These are phyloP conservation scores for Syncephalastrum monosporum DNA, from an alignment of 371 early-diverging fungal species.

Conservation along the genomic window DNA sequence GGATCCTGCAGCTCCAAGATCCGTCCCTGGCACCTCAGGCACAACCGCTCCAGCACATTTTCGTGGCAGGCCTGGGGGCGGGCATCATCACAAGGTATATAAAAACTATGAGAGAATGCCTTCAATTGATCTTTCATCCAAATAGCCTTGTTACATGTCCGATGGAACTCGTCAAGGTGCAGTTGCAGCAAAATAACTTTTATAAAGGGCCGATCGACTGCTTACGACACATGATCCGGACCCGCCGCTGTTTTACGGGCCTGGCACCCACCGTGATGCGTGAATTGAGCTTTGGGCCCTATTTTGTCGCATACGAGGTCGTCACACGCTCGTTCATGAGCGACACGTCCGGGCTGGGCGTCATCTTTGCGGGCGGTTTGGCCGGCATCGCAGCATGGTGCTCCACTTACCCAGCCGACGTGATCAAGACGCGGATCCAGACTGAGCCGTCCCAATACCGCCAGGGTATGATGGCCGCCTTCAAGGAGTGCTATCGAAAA, in stretches of 20 bases:
- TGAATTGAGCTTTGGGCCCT: constrained; percentile 78
- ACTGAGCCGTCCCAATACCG: constrained; percentile 57
- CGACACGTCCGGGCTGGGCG: constrained; percentile 34
- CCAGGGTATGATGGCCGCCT: constrained; percentile 48
- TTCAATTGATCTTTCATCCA: neutral
- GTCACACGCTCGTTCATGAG: constrained; percentile 42
- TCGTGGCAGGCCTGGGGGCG: constrained; percentile 64
- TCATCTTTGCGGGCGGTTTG: constrained; percentile 72
- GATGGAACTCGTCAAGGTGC: constrained; percentile 70
- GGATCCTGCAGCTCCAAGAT: constrained; percentile 51
- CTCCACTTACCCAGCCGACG: constrained; percentile 63
- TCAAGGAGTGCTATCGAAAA: constrained; percentile 47
- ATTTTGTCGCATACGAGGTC: constrained; percentile 73
- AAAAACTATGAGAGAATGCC: neutral
- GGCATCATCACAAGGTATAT: constrained; percentile 61
- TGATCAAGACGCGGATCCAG: constrained; percentile 80
- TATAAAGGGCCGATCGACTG: constrained; percentile 60
- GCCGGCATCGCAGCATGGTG: constrained; percentile 81
- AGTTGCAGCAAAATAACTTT: constrained; percentile 51
- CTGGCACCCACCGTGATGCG: constrained; percentile 61
- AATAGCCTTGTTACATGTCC: constrained; percentile 58
- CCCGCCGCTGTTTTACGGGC: constrained; percentile 68
- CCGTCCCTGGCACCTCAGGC: constrained; percentile 18
- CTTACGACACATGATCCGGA: constrained; percentile 48
- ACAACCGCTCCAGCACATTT: constrained; percentile 47